Percentiles rank a stretch among this genome's conserved stretches.
Evolutionary conservation across 2,329 filamentous ascomycete genomes (phyloP).

Genomic region (Bipolaris cookei): DNA sequence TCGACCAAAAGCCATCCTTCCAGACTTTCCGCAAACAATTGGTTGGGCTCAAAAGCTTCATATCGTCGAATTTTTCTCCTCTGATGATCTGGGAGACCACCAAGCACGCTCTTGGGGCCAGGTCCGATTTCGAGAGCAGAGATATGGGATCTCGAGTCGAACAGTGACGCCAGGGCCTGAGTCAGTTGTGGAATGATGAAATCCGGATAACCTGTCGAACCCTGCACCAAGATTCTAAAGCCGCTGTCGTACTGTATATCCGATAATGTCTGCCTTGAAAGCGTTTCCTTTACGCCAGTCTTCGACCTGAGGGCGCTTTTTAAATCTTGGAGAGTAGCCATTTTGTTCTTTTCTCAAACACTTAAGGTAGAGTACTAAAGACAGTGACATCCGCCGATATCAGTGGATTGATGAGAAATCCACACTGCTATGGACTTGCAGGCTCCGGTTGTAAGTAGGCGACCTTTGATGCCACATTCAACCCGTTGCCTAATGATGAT

Average conservation of each 20-base stretch:
- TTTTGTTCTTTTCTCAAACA: constrained; percentile 23
- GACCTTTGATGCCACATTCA: neutral
- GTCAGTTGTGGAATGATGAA: constrained; percentile 53
- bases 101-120: constrained; percentile 62
- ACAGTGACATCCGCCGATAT: neutral
- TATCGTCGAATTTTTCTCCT: constrained; percentile 59
- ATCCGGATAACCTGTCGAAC: constrained; percentile 50
- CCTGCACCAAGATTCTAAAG: constrained; percentile 54
- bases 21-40: constrained; percentile 53
- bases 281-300: constrained; percentile 28
- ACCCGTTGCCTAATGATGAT: neutral
- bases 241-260: constrained; percentile 59
- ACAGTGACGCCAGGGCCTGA: constrained; percentile 51
- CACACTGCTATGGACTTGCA: neutral
- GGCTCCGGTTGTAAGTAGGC: neutral
- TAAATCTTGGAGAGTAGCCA: constrained; percentile 56
- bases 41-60: constrained; percentile 61
- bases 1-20: constrained; percentile 49
- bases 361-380: constrained; percentile 1
- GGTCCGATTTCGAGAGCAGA: constrained; percentile 67
- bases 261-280: constrained; percentile 48
- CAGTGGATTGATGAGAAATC: neutral
- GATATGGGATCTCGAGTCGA: constrained; percentile 52
- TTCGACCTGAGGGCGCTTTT: constrained; percentile 51
- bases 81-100: constrained; percentile 53